Percentiles rank a stretch among this genome's conserved stretches.
These are phyloP conservation scores for Protomyces gravidus DNA, from an alignment of 1,139 yeast genomes.

Conservation along the genomic window DNA sequence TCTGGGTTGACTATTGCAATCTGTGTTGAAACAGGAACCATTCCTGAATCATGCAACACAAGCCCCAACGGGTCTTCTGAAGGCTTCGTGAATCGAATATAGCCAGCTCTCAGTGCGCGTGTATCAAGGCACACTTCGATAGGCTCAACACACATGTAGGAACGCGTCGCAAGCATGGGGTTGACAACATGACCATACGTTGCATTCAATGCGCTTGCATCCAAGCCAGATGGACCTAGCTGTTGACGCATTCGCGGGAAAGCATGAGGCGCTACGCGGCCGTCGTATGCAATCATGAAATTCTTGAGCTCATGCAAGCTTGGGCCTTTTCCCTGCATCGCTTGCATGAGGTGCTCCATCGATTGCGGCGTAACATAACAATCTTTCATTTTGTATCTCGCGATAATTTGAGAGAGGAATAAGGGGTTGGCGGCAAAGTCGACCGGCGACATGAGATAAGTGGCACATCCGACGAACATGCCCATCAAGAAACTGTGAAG, in stretches of 20 bases:
- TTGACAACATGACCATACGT: constrained; percentile 76
- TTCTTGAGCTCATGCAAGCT: constrained; percentile 65
- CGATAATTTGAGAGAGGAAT: constrained; percentile 64
- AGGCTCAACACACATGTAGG: constrained; percentile 85
- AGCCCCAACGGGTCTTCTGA: constrained; percentile 53
- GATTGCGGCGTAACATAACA: constrained; percentile 80
- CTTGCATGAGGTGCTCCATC: constrained; percentile 67
- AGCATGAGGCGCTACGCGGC: constrained; percentile 63
- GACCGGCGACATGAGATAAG: constrained; percentile 72
- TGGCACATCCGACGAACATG: constrained; percentile 65
- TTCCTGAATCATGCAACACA: constrained; percentile 87
- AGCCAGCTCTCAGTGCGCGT: constrained; percentile 80
- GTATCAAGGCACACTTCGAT: constrained; percentile 85
- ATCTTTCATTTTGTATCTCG: constrained; percentile 79
- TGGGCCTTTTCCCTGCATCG: constrained; percentile 56
- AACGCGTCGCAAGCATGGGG: constrained; percentile 78
- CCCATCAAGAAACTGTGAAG: constrained; percentile 78
- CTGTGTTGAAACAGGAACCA: constrained; percentile 92
- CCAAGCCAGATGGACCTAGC: constrained; percentile 62
- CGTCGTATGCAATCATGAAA: constrained; percentile 75
- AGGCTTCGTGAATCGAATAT: constrained; percentile 68
- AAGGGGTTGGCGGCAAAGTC: constrained; percentile 74
- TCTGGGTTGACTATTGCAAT: constrained; percentile 95
- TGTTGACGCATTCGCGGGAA: constrained; percentile 59
- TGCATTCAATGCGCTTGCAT: constrained; percentile 66